Percentiles rank a stretch among this genome's conserved stretches.
phyloP scores from a whole-genome alignment of 2,329 filamentous ascomycete species.

The Penicillium sp. region DNA sequence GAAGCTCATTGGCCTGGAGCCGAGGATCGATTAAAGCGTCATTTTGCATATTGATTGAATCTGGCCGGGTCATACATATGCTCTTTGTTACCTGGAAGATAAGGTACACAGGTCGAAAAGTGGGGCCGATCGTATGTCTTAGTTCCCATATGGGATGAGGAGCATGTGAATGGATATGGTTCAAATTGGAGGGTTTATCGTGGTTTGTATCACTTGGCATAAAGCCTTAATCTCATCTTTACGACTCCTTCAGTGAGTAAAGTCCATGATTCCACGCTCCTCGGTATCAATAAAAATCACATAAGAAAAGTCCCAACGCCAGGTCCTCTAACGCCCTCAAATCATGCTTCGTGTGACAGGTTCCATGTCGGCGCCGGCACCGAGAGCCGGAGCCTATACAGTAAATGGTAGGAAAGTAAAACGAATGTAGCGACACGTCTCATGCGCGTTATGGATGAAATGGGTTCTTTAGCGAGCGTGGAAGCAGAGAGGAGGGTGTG shows the following conservation, averaged over 20 bases:
- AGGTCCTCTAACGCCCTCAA: constrained; percentile 9
- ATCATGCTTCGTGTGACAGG: constrained; percentile 15
- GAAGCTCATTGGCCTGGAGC: too few species aligned
- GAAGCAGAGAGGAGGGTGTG: constrained; percentile 44
- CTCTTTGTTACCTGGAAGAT: too few species aligned
- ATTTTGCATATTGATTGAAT: too few species aligned
- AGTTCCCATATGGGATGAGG: not conserved
- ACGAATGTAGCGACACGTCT: not conserved
- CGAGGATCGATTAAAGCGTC: too few species aligned
- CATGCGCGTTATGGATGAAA: not conserved
- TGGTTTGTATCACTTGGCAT: not conserved
- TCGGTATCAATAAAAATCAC: not conserved
- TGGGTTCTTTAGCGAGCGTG: constrained; percentile 35
- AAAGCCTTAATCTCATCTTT: not conserved
- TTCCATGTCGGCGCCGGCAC: constrained; percentile 15
- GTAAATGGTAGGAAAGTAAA: not conserved
- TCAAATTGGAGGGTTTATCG: not conserved
- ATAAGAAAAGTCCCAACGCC: constrained; percentile 11
- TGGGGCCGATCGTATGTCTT: too few species aligned
- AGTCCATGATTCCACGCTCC: not conserved
- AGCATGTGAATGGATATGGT: not conserved
- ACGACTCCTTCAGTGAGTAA: not conserved
- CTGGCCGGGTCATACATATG: too few species aligned
- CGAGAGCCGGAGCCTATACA: not conserved
- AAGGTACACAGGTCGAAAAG: too few species aligned